Percentiles rank a stretch among this genome's conserved stretches.
These are phyloP conservation scores for Lipomyces spencermartinsiae DNA, from an alignment of 805 yeast genomes.

Conservation along the genomic window DNA sequence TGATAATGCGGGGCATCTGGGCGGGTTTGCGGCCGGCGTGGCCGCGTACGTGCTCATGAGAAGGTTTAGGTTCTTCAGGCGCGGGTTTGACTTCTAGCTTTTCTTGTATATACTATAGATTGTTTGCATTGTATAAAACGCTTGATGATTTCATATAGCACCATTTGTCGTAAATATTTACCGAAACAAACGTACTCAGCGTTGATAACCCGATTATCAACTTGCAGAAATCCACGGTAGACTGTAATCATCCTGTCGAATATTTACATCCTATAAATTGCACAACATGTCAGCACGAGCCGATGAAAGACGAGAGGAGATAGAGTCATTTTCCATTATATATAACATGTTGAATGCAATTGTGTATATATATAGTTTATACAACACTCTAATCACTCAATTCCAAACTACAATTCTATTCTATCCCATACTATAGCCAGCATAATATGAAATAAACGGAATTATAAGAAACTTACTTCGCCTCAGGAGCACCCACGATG, in stretches of 20 bases:
- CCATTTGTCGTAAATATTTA: not conserved
- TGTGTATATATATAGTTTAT: not conserved
- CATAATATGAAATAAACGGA: not conserved
- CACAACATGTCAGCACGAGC: not conserved
- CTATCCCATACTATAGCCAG: not conserved
- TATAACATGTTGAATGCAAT: not conserved
- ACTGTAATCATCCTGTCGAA: too few relatives aligned
- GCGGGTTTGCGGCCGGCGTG: constrained; percentile 21
- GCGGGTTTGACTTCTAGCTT: not conserved
- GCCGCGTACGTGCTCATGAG: constrained; percentile 16
- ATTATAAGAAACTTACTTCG: constrained; percentile 27
- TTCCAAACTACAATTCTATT: not conserved
- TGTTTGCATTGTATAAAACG: not conserved
- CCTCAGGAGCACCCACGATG: constrained; percentile 52
- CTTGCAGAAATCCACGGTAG: not conserved
- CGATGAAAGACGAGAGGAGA: not conserved
- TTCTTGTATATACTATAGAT: not conserved
- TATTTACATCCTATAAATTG: constrained; percentile 1
- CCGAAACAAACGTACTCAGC: not conserved
- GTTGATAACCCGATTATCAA: not conserved
- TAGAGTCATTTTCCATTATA: not conserved
- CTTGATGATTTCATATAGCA: not conserved
- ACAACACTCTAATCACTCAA: not conserved
- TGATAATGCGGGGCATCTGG: constrained; percentile 19
- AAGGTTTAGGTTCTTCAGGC: constrained; percentile 14